These are phyloP conservation scores for Phytophthora nicotianae DNA, from an alignment of 352 stramenopile species.

Conservation along the genomic window DNA sequence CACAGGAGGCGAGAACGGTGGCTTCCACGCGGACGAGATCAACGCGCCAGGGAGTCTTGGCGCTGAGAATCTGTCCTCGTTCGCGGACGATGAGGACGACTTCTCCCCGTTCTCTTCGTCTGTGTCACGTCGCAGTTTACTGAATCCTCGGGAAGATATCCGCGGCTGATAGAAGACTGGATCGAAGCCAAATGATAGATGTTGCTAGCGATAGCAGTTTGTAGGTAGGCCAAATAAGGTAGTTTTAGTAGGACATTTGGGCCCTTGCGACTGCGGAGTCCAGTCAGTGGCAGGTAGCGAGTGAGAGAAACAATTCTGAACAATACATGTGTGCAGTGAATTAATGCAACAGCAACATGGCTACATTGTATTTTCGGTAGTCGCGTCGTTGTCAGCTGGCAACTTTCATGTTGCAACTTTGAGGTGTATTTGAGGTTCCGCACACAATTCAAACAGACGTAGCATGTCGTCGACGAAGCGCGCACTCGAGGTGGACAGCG, in stretches of 20 bases:
- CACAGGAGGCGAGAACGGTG: constrained; percentile 39
- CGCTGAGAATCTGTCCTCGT: constrained; percentile 33
- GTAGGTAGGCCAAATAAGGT: constrained; percentile 11
- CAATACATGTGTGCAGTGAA: constrained; percentile 14
- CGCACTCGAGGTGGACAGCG: constrained; percentile 9
- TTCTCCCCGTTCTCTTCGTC: constrained; percentile 37
- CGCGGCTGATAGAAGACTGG: constrained; percentile 19
- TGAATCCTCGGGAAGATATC: constrained; percentile 52
- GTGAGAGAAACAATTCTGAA: constrained; percentile 18
- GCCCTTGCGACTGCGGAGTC: constrained; percentile 1
- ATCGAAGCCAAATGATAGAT: constrained; percentile 6
- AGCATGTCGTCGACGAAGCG: constrained; percentile 34
- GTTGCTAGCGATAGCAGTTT: background rate
- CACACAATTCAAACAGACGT: constrained; percentile 4
- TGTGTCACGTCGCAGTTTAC: constrained; percentile 40
- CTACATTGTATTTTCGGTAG: constrained; percentile 7
- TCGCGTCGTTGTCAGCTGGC: background rate
- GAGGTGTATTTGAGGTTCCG: background rate
- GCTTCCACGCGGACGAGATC: constrained; percentile 55
- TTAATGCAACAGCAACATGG: background rate
- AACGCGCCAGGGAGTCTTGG: constrained; percentile 40
- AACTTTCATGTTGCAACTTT: background rate
- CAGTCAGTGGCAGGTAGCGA: constrained; percentile 7
- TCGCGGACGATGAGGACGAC: constrained; percentile 43
- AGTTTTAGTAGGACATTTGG: constrained; percentile 9